Percentiles rank a stretch among this genome's conserved stretches.
Evolutionary conservation across 1,284 basidiomycete genomes (phyloP).

Genomic region (Sporisorium exsertum): DNA sequence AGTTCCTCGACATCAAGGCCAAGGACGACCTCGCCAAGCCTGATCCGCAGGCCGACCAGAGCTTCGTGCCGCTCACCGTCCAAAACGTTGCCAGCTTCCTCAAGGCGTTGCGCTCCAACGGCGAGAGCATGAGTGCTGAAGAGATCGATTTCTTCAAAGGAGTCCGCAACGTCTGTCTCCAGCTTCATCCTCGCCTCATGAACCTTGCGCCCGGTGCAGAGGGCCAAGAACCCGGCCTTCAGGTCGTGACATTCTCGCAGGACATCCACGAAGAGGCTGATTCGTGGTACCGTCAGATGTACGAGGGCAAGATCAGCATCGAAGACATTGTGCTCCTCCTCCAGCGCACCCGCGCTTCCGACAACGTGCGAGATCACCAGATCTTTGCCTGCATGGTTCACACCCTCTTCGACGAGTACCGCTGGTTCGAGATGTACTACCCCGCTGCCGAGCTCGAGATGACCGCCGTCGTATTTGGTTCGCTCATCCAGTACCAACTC

Average conservation of each 20-base stretch:
- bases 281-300: slow-evolving; percentile 97
- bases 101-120: slow-evolving; percentile 65
- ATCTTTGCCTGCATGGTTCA: slow-evolving; percentile 98
- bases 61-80: slow-evolving; percentile 65
- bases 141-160: slow-evolving; percentile 91
- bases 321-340: slow-evolving; percentile 92
- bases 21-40: slow-evolving; percentile 66
- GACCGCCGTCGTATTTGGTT: slow-evolving; percentile 96
- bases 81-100: slow-evolving; percentile 66
- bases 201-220: slow-evolving; percentile 84
- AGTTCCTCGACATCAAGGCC: slow-evolving; percentile 66
- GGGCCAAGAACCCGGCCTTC: slow-evolving; percentile 90
- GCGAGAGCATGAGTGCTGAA: slow-evolving; percentile 72
- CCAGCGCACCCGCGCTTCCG: slow-evolving; percentile 84
- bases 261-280: slow-evolving; percentile 90
- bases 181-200: slow-evolving; percentile 96
- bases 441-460: slow-evolving; percentile 93
- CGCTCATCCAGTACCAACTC: slow-evolving; percentile 91
- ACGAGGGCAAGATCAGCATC: slow-evolving; percentile 88
- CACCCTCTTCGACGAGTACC: slow-evolving; percentile 99
- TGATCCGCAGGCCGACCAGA: slow-evolving; percentile 66
- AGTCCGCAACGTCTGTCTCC: slow-evolving; percentile 91
- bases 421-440: slow-evolving; percentile 94
- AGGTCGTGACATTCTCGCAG: slow-evolving; percentile 85
- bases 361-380: slow-evolving; percentile 87